phyloP scores from a whole-genome alignment of 2,329 filamentous ascomycete genomes.

The Colletotrichum tofieldiae region DNA sequence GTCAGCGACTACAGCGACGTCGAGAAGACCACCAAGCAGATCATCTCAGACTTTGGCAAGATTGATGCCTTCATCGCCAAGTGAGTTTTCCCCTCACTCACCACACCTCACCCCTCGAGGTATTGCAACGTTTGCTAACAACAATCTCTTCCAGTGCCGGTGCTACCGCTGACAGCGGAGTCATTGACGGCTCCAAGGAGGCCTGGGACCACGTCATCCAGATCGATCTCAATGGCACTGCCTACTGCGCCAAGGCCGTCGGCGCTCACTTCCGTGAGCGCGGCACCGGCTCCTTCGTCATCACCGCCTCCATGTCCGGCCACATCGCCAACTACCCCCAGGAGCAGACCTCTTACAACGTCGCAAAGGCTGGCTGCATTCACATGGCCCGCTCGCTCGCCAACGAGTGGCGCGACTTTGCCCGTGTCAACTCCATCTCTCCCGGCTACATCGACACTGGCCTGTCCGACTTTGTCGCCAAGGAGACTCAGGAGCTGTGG shows the following conservation, averaged over 20 bases:
- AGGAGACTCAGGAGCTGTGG: conserved; percentile 81
- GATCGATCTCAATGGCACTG: conserved; percentile 78
- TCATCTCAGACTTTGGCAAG: conserved; percentile 80
- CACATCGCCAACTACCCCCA: conserved; percentile 81
- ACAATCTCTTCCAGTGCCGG: conserved; percentile 64
- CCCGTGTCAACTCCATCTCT: conserved; percentile 76
- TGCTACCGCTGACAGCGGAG: conserved; percentile 77
- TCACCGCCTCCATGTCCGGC: conserved; percentile 79
- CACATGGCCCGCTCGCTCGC: conserved; percentile 65
- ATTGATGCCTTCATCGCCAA: conserved; percentile 85
- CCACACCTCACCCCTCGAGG: not conserved
- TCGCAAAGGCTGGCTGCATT: conserved; percentile 71
- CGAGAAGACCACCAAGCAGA: conserved; percentile 71
- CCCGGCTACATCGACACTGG: conserved; percentile 80
- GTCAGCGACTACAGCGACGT: conserved; percentile 68
- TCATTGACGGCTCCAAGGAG: conserved; percentile 78
- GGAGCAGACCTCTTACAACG: conserved; percentile 78
- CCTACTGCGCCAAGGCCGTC: conserved; percentile 78
- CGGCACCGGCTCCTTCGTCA: conserved; percentile 76
- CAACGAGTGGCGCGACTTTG: conserved; percentile 79
- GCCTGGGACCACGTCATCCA: conserved; percentile 77
- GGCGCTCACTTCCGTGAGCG: conserved; percentile 76
- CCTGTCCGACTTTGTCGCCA: conserved; percentile 76
- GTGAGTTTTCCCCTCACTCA: conserved; percentile 60
- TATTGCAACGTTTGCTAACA: conserved; percentile 23